These are phyloP conservation scores for Patellaria atrata DNA, from an alignment of 495 filamentous ascomycete species.

Conservation along the genomic window DNA sequence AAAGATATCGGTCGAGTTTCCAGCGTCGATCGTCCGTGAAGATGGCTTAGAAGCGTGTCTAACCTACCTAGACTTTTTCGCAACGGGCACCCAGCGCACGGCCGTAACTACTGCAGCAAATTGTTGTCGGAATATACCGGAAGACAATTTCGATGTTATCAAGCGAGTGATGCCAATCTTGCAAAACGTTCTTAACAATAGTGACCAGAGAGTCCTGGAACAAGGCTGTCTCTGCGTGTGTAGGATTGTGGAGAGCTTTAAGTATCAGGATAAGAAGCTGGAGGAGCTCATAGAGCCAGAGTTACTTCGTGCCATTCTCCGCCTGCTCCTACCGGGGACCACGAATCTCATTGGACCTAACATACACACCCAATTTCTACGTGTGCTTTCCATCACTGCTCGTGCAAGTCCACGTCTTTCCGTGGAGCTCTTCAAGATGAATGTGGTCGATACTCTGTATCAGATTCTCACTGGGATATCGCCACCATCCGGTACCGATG, in stretches of 20 bases:
- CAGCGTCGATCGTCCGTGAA: constrained; percentile 87
- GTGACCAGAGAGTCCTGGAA: constrained; percentile 91
- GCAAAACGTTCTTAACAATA: constrained; percentile 75
- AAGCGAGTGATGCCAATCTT: constrained; percentile 92
- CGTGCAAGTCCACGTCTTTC: constrained; percentile 78
- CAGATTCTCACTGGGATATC: constrained; percentile 96
- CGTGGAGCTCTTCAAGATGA: constrained; percentile 86
- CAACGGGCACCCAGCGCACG: constrained; percentile 89
- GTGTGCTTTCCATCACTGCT: constrained; percentile 75
- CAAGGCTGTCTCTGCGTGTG: constrained; percentile 93
- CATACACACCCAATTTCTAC: constrained; percentile 93
- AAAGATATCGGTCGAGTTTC: constrained; percentile 95
- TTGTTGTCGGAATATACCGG: constrained; percentile 89
- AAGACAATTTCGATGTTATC: constrained; percentile 79
- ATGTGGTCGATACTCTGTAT: constrained; percentile 93
- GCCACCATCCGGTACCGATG: constrained; percentile 63
- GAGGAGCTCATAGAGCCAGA: constrained; percentile 83
- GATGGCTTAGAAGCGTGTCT: constrained; percentile 89
- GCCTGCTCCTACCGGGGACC: constrained; percentile 81
- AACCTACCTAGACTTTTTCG: constrained; percentile 92
- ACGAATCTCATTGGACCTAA: constrained; percentile 90
- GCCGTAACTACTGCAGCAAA: constrained; percentile 96
- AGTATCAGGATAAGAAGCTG: constrained; percentile 66
- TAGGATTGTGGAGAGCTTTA: constrained; percentile 95
- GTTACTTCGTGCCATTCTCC: constrained; percentile 73